Evolutionary conservation across 2,329 filamentous ascomycete genomes (phyloP).

Genomic region (Ascochyta viciae-villosae): DNA sequence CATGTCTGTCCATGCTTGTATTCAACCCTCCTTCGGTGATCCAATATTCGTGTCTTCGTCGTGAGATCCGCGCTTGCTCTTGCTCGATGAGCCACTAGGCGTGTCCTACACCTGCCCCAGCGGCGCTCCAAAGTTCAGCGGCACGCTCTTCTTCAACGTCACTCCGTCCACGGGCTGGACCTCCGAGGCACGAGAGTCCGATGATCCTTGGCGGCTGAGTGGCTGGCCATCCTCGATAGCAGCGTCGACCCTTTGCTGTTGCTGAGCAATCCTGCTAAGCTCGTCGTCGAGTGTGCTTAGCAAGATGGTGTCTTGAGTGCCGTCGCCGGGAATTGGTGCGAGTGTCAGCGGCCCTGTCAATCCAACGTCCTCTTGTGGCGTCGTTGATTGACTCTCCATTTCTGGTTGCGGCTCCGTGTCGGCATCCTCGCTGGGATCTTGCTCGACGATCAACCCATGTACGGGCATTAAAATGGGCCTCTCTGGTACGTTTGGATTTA

Average conservation of each 20-base stretch:
- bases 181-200: slow-evolving; percentile 27
- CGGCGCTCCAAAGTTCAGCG: slow-evolving; percentile 46
- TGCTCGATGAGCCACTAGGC: background rate
- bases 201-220: slow-evolving; percentile 32
- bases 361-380: slow-evolving; percentile 31
- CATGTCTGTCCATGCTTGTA: slow-evolving; percentile 4
- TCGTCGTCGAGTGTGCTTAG: slow-evolving; percentile 37
- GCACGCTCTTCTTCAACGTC: slow-evolving; percentile 41
- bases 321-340: slow-evolving; percentile 41
- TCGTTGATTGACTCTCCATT: slow-evolving; percentile 21
- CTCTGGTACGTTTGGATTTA: slow-evolving; percentile 3
- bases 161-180: slow-evolving; percentile 43
- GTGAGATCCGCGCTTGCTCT: slow-evolving; percentile 1
- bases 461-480: slow-evolving; percentile 21
- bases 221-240: slow-evolving; percentile 26
- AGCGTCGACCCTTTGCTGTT: slow-evolving; percentile 23
- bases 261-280: slow-evolving; percentile 35
- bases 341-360: slow-evolving; percentile 44
- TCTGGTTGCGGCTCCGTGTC: slow-evolving; percentile 8
- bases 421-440: slow-evolving; percentile 12
- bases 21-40: background rate
- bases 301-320: slow-evolving; percentile 38
- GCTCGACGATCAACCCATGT: slow-evolving; percentile 19
- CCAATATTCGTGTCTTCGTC: background rate
- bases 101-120: slow-evolving; percentile 37